phyloP scores from a whole-genome alignment of 345 rosid genomes.

The Psidium guajava region DNA sequence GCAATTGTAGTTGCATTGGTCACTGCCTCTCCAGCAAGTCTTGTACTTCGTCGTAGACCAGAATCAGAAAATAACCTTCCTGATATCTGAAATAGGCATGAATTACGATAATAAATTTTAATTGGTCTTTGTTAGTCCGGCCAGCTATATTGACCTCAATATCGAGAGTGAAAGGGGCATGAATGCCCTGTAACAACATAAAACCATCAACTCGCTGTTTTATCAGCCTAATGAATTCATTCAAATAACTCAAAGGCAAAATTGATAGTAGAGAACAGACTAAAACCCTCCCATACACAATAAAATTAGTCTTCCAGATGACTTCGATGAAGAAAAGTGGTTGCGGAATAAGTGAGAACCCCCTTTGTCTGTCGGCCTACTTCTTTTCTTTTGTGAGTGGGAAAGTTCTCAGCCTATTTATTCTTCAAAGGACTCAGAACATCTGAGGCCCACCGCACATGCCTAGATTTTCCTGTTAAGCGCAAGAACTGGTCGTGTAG shows the following conservation, averaged over 20 bases:
- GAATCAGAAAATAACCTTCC: slow-evolving; percentile 97
- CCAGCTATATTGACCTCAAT: background rate
- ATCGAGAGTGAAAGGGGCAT: background rate
- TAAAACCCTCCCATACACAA: background rate
- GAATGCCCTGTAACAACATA: background rate
- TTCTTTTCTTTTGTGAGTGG: background rate
- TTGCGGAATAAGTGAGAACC: background rate
- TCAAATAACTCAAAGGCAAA: background rate
- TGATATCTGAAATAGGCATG: slow-evolving; percentile 49
- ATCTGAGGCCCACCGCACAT: background rate
- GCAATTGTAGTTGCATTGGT: slow-evolving; percentile 38
- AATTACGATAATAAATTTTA: background rate
- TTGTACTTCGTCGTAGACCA: slow-evolving; percentile 78
- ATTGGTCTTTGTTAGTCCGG: background rate
- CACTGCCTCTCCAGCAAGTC: slow-evolving; percentile 71
- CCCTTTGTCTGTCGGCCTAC: background rate
- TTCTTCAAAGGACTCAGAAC: background rate
- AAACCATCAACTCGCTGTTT: background rate
- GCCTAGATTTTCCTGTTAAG: background rate
- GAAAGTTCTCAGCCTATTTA: background rate
- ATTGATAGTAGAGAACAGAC: background rate
- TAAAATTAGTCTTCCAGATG: background rate
- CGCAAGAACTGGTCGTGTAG: background rate
- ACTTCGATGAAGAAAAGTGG: background rate
- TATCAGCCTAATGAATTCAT: background rate